Evolutionary conservation across 164 flowering plant genomes (phyloP).

Genomic region (Vitis labrusca): DNA sequence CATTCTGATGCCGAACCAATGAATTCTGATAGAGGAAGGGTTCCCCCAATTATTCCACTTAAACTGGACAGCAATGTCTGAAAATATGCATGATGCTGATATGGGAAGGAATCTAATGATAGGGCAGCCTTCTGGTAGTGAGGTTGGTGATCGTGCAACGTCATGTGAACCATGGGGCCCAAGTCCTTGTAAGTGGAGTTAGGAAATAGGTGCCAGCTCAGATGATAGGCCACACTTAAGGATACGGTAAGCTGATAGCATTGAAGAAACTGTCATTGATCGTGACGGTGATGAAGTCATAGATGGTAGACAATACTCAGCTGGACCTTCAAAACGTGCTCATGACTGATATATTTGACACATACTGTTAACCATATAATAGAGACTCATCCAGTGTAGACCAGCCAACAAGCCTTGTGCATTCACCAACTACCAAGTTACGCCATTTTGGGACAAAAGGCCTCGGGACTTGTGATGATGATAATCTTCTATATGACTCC

Average conservation of each 20-base stretch:
- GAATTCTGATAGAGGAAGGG: too few species aligned
- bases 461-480: too few species aligned
- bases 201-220: constrained; percentile 91
- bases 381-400: constrained; percentile 24
- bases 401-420: too few species aligned
- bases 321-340: constrained; percentile 87
- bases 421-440: too few species aligned
- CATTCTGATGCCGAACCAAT: too few species aligned
- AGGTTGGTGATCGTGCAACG: constrained; percentile 97
- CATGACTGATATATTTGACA: constrained; percentile 57
- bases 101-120: constrained; percentile 72
- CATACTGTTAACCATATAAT: constrained; percentile 43
- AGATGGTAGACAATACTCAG: constrained; percentile 66
- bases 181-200: constrained; percentile 71
- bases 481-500: neutral
- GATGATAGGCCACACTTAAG: constrained; percentile 62
- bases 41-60: too few species aligned
- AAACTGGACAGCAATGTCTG: constrained; percentile 27
- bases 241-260: constrained; percentile 81
- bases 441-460: too few species aligned
- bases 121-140: constrained; percentile 94
- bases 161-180: constrained; percentile 97
- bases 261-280: constrained; percentile 93
- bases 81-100: constrained; percentile 32
- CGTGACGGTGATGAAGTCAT: constrained; percentile 94